Base-by-base conservation (phyloP, 139 green algal species). In the Tetradesmus lagerheimii region DNA sequence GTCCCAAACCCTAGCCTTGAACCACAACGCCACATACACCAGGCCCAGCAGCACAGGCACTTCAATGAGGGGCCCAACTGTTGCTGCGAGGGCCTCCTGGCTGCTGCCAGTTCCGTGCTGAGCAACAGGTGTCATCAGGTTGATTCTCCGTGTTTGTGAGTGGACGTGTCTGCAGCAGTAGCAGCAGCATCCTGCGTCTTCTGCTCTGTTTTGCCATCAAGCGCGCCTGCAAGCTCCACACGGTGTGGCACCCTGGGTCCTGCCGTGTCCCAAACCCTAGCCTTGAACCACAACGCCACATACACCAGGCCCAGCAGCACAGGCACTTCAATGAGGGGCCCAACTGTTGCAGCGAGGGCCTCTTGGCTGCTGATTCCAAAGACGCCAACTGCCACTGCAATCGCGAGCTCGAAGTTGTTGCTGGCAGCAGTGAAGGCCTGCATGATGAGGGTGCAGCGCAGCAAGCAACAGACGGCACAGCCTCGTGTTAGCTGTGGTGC, bases 381-480 rank as follows among this genome's bases (percentile, higher is more conserved):
- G 5, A 71, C 87, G 23, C 80, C 92, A n/a, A 92, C 92, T 14
- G 93, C 93, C 27, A 95, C 90, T 20, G 93, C 93, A 57, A 95
- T 94, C 2, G 91, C 93, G 27, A 95, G 87, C 89, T 95, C 93
- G 80, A 95, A 95, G 83, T 95, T 95, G 91, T 95, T 95, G 88
- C 84, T 92, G 27, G 91, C 76, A 2, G 89, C 92, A 20, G 92
- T 94, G 83, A 94, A 94, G 16, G 86, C 76, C 88, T 93, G 91
- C 27, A 89, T 91, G 50, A 92, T 9, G 9, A 85, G n/a, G n/a
- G n/a, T 57, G 62, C 62, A 18, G 81, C 31, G 74, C 74, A 80
- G n/a, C 67, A 78, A 16, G 67, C 74, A 80, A 27, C 34, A 6
- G 8, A 62, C 6, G 47, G 47, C 47, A 62, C 5, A 18, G 20